Evolutionary conservation across 768 basidiomycete genomes (phyloP).

Genomic region (Leccinum fibrillosum): DNA sequence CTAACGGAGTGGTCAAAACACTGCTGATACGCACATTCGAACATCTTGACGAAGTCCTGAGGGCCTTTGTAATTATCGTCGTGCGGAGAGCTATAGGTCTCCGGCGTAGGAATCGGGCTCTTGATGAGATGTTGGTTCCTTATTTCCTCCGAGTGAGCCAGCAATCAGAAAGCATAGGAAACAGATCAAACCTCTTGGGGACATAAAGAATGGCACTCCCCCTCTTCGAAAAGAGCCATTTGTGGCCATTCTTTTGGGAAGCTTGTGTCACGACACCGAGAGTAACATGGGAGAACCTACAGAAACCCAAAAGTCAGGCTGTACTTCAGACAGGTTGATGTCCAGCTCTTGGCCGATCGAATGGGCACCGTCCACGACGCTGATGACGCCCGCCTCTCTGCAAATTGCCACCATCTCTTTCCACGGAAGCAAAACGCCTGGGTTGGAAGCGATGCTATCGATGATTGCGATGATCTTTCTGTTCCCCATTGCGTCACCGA

Average conservation of each 20-base stretch:
- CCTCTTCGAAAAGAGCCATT: slow-evolving; percentile 78
- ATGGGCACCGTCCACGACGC: slow-evolving; percentile 79
- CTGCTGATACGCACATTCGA: slow-evolving; percentile 33
- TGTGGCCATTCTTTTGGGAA: slow-evolving; percentile 66
- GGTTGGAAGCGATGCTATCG: slow-evolving; percentile 62
- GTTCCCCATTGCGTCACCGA: slow-evolving; percentile 22
- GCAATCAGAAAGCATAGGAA: not conserved
- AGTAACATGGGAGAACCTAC: slow-evolving; percentile 36
- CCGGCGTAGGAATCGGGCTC: slow-evolving; percentile 56
- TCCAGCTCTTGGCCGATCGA: slow-evolving; percentile 68
- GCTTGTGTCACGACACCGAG: not conserved
- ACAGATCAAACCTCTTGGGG: slow-evolving; percentile 46
- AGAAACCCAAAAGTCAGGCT: slow-evolving; percentile 78
- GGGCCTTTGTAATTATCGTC: slow-evolving; percentile 31
- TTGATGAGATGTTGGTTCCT: slow-evolving; percentile 66
- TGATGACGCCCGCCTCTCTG: slow-evolving; percentile 57
- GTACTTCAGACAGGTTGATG: slow-evolving; percentile 50
- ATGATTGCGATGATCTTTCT: slow-evolving; percentile 63
- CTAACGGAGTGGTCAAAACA: not conserved
- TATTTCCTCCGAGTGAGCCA: not conserved
- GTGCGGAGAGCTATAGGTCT: slow-evolving; percentile 47
- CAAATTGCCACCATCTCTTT: slow-evolving; percentile 64
- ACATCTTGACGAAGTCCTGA: slow-evolving; percentile 47
- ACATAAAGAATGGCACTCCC: slow-evolving; percentile 72
- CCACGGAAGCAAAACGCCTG: slow-evolving; percentile 69